Evolutionary conservation across 805 yeast species (phyloP).

Genomic region (Metschnikowia similis): DNA sequence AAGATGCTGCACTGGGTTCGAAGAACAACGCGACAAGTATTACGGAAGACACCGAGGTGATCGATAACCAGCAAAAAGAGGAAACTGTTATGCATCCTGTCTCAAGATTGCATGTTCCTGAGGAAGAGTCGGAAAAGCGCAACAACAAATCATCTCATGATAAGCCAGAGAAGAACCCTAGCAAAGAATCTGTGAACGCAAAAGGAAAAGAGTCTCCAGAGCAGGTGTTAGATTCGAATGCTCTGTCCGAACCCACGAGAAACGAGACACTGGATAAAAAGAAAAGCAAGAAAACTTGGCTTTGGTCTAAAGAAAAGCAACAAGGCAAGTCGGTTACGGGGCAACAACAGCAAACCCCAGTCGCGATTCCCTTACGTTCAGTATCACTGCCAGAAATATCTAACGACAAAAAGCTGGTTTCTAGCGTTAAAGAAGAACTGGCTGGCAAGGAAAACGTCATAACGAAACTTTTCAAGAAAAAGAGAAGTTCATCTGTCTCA

Average conservation of each 20-base stretch:
- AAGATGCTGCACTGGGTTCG: not conserved
- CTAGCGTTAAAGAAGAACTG: constrained; percentile 5
- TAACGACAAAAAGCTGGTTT: constrained; percentile 5
- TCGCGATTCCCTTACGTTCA: constrained; percentile 25
- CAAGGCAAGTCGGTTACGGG: not conserved
- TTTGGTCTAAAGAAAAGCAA: constrained; percentile 31
- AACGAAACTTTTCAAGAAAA: constrained; percentile 36
- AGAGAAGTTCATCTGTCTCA: constrained; percentile 19
- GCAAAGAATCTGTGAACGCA: not conserved
- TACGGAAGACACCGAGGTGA: not conserved
- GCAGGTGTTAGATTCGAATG: not conserved
- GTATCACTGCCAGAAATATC: constrained; percentile 36
- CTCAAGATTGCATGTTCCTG: not conserved
- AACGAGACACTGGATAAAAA: constrained; percentile 13
- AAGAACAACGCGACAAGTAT: not conserved
- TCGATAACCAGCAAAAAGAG: not conserved
- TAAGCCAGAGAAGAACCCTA: not conserved
- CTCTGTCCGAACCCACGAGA: not conserved
- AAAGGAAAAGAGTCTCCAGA: not conserved
- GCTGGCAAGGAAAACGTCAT: constrained; percentile 38
- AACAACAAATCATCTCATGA: not conserved
- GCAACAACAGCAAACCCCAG: not conserved
- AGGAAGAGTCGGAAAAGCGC: not conserved
- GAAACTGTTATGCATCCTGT: not conserved
- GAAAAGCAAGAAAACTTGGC: constrained; percentile 38